Evolutionary conservation across 768 basidiomycete species (phyloP).

Genomic region (Russula sp.): DNA sequence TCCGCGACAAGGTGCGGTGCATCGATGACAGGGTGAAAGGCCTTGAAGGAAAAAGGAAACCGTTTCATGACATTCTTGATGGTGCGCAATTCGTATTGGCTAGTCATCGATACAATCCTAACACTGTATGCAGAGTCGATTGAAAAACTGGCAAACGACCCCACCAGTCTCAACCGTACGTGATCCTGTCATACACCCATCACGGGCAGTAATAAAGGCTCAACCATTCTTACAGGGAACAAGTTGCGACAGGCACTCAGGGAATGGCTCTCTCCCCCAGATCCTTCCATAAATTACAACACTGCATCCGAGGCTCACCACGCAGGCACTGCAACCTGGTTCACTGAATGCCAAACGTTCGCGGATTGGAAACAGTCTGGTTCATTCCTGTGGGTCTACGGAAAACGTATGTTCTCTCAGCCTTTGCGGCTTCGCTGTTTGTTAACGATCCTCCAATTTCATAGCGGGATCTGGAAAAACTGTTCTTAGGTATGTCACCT

Average conservation of each 20-base stretch:
- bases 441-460: background rate
- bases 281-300: background rate
- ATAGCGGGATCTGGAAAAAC: slow-evolving; percentile 11
- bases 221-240: background rate
- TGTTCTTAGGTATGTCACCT: background rate
- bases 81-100: background rate
- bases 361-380: background rate
- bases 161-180: background rate
- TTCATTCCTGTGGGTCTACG: background rate
- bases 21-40: background rate
- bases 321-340: background rate
- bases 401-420: background rate
- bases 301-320: background rate
- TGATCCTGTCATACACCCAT: background rate
- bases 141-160: background rate
- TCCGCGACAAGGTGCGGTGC: too few species aligned
- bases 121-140: background rate
- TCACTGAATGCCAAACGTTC: background rate
- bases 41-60: background rate
- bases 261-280: background rate
- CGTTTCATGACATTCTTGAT: background rate
- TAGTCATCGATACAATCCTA: background rate
- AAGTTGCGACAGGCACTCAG: background rate
- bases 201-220: background rate
- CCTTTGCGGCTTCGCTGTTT: background rate